Base-by-base conservation (phyloP, 371 early-diverging fungal species). In the Zopfochytrium polystomum region DNA sequence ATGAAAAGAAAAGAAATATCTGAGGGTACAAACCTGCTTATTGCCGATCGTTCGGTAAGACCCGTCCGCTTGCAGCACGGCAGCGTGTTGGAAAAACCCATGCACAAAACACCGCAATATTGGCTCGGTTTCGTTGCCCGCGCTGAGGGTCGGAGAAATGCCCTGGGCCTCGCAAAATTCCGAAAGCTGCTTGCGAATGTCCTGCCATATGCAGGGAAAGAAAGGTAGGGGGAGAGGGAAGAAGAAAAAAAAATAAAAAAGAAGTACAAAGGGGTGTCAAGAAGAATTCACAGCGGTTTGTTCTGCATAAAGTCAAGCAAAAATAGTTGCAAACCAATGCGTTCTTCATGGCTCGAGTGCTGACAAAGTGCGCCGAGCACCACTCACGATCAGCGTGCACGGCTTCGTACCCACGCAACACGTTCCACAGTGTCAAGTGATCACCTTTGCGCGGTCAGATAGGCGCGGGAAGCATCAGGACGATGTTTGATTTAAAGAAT, bases 281-380 rank as follows among this genome's bases (percentile, higher is more conserved):
- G n/a, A n/a, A n/a, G n/a, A n/a, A n/a, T n/a, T n/a, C n/a, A n/a
- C n/a, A n/a, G n/a, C n/a, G n/a, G n/a, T n/a, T n/a, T n/a, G n/a
- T n/a, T n/a, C n/a, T n/a, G n/a, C n/a, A n/a, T n/a, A n/a, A n/a
- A n/a, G n/a, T n/a, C n/a, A n/a, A n/a, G n/a, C n/a, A n/a, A n/a
- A n/a, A n/a, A n/a, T n/a, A n/a, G 68, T n/a, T 4, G 11, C 65
- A 27, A 4, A 84, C 87, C 79, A 90, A 67, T 0, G 91, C 92
- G 65, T 93, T 89, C 48, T 83, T 85, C 78, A 96, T 79, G 49
- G 90, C 87, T 42, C 96, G 76, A 11, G 70, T 75, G 67, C 91
- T 91, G 55, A 98, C 84, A 75, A 90, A 96, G 68, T 96, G 87
- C 35, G 92, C 88, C 43, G 78, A 75, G 70, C 96, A 96, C 96